Evolutionary conservation across 202 grass and related monocot genomes (phyloP).

Genomic region (Saccharum hybrid): DNA sequence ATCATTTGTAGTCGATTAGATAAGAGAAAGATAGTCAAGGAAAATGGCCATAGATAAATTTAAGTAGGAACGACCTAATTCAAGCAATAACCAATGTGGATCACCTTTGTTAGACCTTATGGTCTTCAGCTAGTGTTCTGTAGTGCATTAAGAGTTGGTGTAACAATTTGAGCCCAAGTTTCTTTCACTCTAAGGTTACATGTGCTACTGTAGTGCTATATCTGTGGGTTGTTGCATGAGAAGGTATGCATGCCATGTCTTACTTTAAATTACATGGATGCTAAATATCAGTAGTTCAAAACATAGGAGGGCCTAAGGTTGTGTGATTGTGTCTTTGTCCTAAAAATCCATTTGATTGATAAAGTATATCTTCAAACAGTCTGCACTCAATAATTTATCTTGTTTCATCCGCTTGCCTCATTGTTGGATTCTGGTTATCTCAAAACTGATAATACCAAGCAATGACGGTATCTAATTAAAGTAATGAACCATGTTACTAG

Average conservation of each 20-base stretch:
- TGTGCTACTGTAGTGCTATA: background rate
- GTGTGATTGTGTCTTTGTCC: background rate
- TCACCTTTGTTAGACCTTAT: conserved; percentile 14
- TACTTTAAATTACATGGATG: background rate
- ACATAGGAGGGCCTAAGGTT: background rate
- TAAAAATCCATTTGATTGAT: conserved; percentile 26
- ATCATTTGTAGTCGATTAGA: background rate
- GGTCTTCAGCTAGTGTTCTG: background rate
- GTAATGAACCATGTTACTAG: background rate
- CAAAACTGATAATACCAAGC: background rate
- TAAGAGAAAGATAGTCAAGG: background rate
- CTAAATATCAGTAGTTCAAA: conserved; percentile 26
- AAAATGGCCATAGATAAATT: background rate
- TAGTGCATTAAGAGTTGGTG: conserved; percentile 1
- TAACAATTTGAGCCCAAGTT: background rate
- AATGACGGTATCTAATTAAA: background rate
- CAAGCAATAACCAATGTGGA: background rate
- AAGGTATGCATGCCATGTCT: background rate
- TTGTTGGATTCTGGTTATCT: background rate
- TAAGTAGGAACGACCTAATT: conserved; percentile 2
- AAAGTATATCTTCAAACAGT: background rate
- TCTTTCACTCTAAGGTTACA: conserved; percentile 17
- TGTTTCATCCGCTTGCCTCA: background rate
- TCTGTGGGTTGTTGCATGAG: conserved; percentile 14
- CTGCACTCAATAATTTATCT: background rate